Percentiles rank a stretch among this genome's conserved stretches.
These are phyloP conservation scores for Mucuna pruriens DNA, from an alignment of 306 rosid species.

Conservation along the genomic window DNA sequence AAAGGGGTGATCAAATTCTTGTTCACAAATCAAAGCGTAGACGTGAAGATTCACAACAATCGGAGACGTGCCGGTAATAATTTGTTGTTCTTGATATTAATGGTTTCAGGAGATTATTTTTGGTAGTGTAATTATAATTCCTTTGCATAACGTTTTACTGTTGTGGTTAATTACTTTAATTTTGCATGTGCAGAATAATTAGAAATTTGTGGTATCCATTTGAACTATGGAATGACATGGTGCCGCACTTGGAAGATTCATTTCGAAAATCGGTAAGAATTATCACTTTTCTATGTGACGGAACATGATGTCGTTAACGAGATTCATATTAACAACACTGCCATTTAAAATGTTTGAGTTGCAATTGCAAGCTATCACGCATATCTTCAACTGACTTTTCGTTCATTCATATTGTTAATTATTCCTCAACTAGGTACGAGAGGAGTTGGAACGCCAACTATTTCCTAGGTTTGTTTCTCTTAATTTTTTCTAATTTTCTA, in stretches of 20 bases:
- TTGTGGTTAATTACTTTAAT: constrained; percentile 1
- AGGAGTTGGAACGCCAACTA: constrained; percentile 41
- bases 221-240: not conserved
- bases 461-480: constrained; percentile 43
- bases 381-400: not conserved
- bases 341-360: not conserved
- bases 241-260: not conserved
- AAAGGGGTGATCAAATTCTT: not conserved
- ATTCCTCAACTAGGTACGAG: constrained; percentile 44
- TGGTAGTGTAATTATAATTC: too few species aligned
- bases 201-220: not conserved
- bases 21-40: constrained; percentile 17
- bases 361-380: not conserved
- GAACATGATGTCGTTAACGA: not conserved
- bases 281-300: not conserved
- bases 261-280: constrained; percentile 36
- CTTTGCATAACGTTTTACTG: not conserved
- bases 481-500: not conserved
- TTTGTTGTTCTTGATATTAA: not conserved
- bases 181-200: constrained; percentile 29
- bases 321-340: not conserved
- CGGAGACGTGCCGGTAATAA: not conserved
- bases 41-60: constrained; percentile 16
- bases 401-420: not conserved
- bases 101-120: not conserved